A percentile compares a stretch with the other conserved stretches of the same genome.
Conservation (phyloP, 2,329 filamentous ascomycete species). For the Scedosporium minutisporum region DNA sequence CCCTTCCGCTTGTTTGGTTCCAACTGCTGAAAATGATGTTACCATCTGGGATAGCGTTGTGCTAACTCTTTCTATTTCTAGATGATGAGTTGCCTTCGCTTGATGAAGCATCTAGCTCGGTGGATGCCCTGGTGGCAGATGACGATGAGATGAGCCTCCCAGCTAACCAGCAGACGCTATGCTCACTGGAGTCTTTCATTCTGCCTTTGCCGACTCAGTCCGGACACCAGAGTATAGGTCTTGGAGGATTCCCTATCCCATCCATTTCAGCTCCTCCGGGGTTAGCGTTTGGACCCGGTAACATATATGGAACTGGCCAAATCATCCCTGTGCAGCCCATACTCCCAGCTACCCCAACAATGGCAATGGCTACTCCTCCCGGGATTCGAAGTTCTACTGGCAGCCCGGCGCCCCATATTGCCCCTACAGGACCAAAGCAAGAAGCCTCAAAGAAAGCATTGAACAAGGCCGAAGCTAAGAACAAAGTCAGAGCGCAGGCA, state of each 20-base stretch:
- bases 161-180: constrained; percentile 10
- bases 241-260: constrained; percentile 15
- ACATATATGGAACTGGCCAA: not conserved
- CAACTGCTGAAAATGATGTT: no score
- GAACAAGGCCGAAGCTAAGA: constrained; percentile 26
- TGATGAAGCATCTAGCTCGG: constrained; percentile 52
- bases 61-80: constrained; percentile 37
- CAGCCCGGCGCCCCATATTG: not conserved
- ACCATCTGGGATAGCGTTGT: constrained; percentile 10
- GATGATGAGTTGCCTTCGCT: constrained; percentile 54
- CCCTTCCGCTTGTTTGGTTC: not conserved
- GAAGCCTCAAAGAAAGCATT: constrained; percentile 13
- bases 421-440: constrained; percentile 6
- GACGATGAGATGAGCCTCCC: constrained; percentile 19
- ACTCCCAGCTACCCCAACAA: not conserved
- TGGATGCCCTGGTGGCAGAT: constrained; percentile 61
- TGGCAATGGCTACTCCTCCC: not conserved
- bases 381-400: not conserved
- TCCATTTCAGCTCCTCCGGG: constrained; percentile 18
- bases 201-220: not conserved
- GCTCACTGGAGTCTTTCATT: not conserved
- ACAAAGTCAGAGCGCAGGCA: constrained; percentile 34
- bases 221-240: not conserved
- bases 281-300: not conserved
- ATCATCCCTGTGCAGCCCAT: not conserved